phyloP scores from a whole-genome alignment of 2,329 filamentous ascomycete genomes.

The Cladophialophora carrionii region DNA sequence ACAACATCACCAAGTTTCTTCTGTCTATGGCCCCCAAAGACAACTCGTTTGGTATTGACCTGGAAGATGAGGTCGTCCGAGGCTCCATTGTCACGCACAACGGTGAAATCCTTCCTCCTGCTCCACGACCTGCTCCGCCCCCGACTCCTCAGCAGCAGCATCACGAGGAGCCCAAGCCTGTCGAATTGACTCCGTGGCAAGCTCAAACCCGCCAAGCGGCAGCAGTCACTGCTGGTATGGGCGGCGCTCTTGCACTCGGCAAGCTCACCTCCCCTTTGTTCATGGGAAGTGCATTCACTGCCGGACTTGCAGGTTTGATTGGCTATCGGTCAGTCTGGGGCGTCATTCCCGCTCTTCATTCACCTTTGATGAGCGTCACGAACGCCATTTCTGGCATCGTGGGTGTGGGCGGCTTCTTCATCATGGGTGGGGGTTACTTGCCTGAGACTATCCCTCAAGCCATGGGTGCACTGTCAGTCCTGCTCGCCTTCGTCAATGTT shows the following conservation, averaged over 20 bases:
- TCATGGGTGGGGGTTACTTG: slow-evolving; percentile 79
- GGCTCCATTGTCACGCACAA: slow-evolving; percentile 81
- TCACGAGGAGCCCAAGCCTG: slow-evolving; percentile 59
- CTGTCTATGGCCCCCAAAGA: slow-evolving; percentile 79
- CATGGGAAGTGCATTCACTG: slow-evolving; percentile 86
- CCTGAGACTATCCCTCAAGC: slow-evolving; percentile 77
- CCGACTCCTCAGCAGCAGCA: slow-evolving; percentile 58
- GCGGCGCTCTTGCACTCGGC: slow-evolving; percentile 71
- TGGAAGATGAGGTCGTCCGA: slow-evolving; percentile 82
- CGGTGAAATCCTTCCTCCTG: slow-evolving; percentile 74
- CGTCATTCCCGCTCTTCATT: slow-evolving; percentile 79
- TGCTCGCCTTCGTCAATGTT: slow-evolving; percentile 85
- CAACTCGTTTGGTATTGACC: slow-evolving; percentile 77
- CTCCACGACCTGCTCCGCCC: slow-evolving; percentile 68
- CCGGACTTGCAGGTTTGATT: slow-evolving; percentile 79
- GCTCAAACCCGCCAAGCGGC: slow-evolving; percentile 76
- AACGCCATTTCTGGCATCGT: slow-evolving; percentile 92
- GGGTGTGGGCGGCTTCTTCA: slow-evolving; percentile 82
- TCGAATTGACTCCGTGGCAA: slow-evolving; percentile 79
- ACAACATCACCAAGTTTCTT: slow-evolving; percentile 88
- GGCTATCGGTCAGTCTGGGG: slow-evolving; percentile 90
- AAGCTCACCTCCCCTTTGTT: slow-evolving; percentile 81
- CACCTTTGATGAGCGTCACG: slow-evolving; percentile 88
- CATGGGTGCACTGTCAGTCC: slow-evolving; percentile 77
- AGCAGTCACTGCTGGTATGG: slow-evolving; percentile 76